Evolutionary conservation across 352 stramenopile genomes (phyloP), one percentile per base, ranked within the genome.

Genomic region (Pythium sukuiense): DNA sequence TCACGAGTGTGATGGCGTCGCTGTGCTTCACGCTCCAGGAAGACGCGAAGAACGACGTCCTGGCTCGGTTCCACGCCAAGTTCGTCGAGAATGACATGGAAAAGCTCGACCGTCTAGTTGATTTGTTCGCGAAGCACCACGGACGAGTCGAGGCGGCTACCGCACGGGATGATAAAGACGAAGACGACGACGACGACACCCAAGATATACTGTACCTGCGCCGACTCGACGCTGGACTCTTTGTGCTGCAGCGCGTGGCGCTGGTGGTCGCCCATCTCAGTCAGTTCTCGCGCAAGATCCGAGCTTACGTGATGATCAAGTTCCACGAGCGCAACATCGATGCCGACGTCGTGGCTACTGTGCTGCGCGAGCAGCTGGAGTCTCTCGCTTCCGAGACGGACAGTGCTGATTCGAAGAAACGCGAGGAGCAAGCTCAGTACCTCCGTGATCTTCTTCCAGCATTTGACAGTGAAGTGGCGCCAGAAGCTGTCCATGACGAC

Each of bases 71-170:
- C 5, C 79, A 95, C 35, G 85, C 77, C 45, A 95, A 95, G 58
- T 93, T 95, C 72, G 65, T 93, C 1, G 87, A 95, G 59, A 88
- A 79, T 27, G 80, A 90, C 8, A 87, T 90, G 72, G 85, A 95
- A 43, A 95, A 95, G 64, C 61, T 92, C 24, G 87, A 95, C 59
- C 81, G 87, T 16, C 61, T 92, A 3, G 73, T 95, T 11, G 85
- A 93, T 65, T 58, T 93, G 29, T 93, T 93, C 60, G 78, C 75
- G 2, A 87, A 88, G 63, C 93, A 93, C 65, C 69, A 93, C 18
- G 64, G 70, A 1, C 80, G 83, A 3, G 83, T 95, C 1, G 60
- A 52, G n/a, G 57, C 61, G 1, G 67, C 67, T 4, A 57, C 55
- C 16, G 57, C 71, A 29, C 59, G 67, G 7, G 78, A 78, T 20